Evolutionary conservation across 2,329 filamentous ascomycete species (phyloP), one percentile per base, ranked within the genome.

Genomic region (Cladophialophora carrionii): DNA sequence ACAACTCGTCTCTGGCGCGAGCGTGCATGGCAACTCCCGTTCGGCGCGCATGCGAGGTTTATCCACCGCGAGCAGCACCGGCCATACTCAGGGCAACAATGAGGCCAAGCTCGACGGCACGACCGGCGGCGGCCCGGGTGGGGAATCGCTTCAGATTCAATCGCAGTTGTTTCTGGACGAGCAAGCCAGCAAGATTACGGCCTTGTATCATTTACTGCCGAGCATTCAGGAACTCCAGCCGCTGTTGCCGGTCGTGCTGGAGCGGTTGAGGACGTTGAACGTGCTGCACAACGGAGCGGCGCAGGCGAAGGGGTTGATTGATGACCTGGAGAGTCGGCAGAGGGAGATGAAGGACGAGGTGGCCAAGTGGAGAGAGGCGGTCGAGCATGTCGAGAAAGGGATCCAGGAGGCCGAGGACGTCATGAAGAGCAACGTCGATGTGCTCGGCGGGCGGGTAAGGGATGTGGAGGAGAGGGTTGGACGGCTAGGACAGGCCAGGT

Each of bases 371-470:
- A 86, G 87, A 67, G 88, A 90, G 63, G 91, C 92, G 0, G 77
- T 98, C 17, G 86, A 88, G 67, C 90, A 88, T 74, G 86, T 97
- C 22, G 93, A 97, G 77, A 80, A 81, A 62, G 88, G 89, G 29
- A 87, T 98, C 73, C 82, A 82, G 67, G 85, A 89, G 65, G 88
- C 89, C 3, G 88, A 90, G 74, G 81, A 81, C 31, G 84, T 87
- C 3, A 89, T 96, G 81, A 86, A 86, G 70, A 85, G 84, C 57
- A 99, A 99, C 77, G 88, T 93, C 77, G 88, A 89, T 72, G 84
- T 90, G n/a, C 88, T 98, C 67, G 90, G 94, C 71, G 87, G 86
- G 48, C 97, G 93, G 92, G 91, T 98, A 4, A 91, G 90, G 76
- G 91, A 90, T 63, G 78, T 99, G 61, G 94, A 98, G 79, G 85